A percentile compares a stretch with the other conserved stretches of the same genome.
These are phyloP conservation scores for Aspergillus fumigatus DNA, from an alignment of 2,329 filamentous ascomycete species.

Conservation along the genomic window DNA sequence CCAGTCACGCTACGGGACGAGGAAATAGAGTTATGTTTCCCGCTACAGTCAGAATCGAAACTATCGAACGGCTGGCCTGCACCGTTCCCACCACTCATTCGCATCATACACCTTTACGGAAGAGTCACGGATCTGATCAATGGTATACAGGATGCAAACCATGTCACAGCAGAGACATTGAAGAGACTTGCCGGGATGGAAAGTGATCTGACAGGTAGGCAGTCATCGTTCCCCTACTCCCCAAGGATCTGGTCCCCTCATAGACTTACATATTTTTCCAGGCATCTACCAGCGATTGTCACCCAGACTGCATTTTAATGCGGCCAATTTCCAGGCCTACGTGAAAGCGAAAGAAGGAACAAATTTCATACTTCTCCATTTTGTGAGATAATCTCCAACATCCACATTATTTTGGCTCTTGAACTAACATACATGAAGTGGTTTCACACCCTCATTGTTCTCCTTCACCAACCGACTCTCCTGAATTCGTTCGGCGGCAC, in stretches of 20 bases:
- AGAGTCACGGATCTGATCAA: constrained; percentile 80
- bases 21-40: constrained; percentile 76
- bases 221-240: constrained; percentile 30
- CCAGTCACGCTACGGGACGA: constrained; percentile 79
- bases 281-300: constrained; percentile 70
- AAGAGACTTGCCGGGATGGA: constrained; percentile 72
- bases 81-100: constrained; percentile 73
- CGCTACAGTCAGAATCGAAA: constrained; percentile 50
- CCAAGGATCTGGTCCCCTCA: background rate
- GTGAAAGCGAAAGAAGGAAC: constrained; percentile 76
- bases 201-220: constrained; percentile 61
- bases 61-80: constrained; percentile 64
- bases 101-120: constrained; percentile 82
- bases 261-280: constrained; percentile 2
- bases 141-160: constrained; percentile 67
- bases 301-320: constrained; percentile 73
- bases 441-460: constrained; percentile 82
- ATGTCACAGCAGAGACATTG: constrained; percentile 71
- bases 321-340: constrained; percentile 79
- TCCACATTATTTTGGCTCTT: background rate
- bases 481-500: constrained; percentile 69
- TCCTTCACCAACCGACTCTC: constrained; percentile 78
- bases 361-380: constrained; percentile 80
- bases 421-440: constrained; percentile 43
- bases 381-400: constrained; percentile 35